phyloP scores from a whole-genome alignment of 768 basidiomycete species.

The Naganishia antarctica region DNA sequence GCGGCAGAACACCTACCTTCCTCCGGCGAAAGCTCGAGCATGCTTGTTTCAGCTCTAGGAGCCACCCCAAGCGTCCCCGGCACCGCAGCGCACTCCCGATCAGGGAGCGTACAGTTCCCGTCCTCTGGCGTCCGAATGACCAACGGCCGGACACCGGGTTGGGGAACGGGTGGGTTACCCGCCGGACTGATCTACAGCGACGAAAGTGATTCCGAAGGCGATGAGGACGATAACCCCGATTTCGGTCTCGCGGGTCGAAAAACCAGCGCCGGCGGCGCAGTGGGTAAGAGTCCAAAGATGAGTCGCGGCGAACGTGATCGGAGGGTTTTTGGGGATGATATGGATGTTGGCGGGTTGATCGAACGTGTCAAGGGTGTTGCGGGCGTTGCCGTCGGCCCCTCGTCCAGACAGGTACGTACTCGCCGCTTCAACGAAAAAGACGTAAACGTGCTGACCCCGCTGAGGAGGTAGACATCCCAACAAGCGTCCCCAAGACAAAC shows the following conservation, averaged over 20 bases:
- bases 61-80: neutral
- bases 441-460: no score
- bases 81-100: neutral
- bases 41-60: no score
- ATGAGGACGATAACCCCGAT: slow-evolving; percentile 45
- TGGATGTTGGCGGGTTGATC: slow-evolving; percentile 6
- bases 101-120: slow-evolving; percentile 3
- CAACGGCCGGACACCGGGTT: neutral
- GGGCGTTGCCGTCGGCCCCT: neutral
- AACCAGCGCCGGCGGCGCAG: neutral
- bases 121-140: slow-evolving; percentile 6
- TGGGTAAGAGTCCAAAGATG: slow-evolving; percentile 17
- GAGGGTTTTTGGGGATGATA: slow-evolving; percentile 11
- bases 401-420: neutral
- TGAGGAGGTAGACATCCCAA: no score
- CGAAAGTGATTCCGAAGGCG: slow-evolving; percentile 54
- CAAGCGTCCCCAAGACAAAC: neutral
- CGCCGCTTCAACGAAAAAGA: no score
- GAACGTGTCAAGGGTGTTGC: slow-evolving; percentile 15
- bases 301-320: slow-evolving; percentile 8
- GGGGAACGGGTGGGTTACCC: slow-evolving; percentile 20
- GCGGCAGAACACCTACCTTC: no score
- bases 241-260: neutral
- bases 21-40: no score
- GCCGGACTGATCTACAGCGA: slow-evolving; percentile 52